phyloP scores from a whole-genome alignment of 805 yeast genomes.

The Saccharomycopsis fodiens region DNA sequence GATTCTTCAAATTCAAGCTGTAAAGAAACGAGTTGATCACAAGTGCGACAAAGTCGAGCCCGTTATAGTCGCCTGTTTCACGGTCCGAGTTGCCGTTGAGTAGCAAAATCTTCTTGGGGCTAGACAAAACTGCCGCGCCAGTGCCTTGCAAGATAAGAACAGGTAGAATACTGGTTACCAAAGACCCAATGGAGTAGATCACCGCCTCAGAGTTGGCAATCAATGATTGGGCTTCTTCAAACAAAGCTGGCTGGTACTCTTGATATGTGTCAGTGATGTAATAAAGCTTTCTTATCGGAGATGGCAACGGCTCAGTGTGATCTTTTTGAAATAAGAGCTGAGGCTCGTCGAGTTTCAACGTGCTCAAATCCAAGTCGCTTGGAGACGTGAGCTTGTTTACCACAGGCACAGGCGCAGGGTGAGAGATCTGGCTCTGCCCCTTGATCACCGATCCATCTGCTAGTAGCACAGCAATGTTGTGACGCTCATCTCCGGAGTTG shows the following conservation, averaged over 20 bases:
- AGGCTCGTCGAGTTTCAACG: slow-evolving; percentile 27
- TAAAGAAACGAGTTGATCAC: slow-evolving; percentile 50
- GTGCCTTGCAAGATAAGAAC: slow-evolving; percentile 66
- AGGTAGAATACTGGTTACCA: slow-evolving; percentile 84
- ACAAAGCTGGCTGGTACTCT: slow-evolving; percentile 73
- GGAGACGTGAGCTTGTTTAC: slow-evolving; percentile 22
- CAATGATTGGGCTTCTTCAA: slow-evolving; percentile 29
- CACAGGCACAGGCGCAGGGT: slow-evolving; percentile 42
- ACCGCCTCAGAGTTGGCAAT: slow-evolving; percentile 34
- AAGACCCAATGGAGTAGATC: slow-evolving; percentile 77
- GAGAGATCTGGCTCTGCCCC: slow-evolving; percentile 92
- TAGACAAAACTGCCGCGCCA: slow-evolving; percentile 46
- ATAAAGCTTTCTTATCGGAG: slow-evolving; percentile 66
- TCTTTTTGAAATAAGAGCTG: slow-evolving; percentile 68
- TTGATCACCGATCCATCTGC: slow-evolving; percentile 65
- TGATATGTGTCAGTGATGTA: slow-evolving; percentile 86
- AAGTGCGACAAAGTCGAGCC: slow-evolving; percentile 48
- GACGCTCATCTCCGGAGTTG: slow-evolving; percentile 36
- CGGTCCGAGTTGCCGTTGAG: slow-evolving; percentile 73
- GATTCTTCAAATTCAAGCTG: slow-evolving; percentile 30
- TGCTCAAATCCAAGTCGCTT: slow-evolving; percentile 20
- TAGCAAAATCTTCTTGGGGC: slow-evolving; percentile 44
- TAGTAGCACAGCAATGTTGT: slow-evolving; percentile 75
- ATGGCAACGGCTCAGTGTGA: slow-evolving; percentile 51
- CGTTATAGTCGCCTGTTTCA: slow-evolving; percentile 66